Base-by-base conservation (phyloP, 768 basidiomycete genomes). In the Hirschioporus abietinus region DNA sequence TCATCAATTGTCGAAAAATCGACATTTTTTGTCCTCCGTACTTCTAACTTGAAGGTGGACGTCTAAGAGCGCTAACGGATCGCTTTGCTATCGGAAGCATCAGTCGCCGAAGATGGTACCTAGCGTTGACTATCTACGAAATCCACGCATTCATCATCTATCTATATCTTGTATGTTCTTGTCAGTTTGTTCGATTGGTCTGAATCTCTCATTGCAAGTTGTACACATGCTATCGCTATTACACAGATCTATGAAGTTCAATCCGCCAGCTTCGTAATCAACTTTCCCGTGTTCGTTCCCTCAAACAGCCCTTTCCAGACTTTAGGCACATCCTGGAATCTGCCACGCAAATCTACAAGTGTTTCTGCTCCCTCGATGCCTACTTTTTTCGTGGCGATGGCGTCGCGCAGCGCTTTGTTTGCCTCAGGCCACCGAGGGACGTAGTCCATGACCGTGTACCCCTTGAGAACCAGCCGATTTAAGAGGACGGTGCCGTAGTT, bases 361-460 rank as follows among this genome's bases (percentile, higher is more conserved):
- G 42, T 52, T 20, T 52, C 42, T 15, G 42, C 76, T 1, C 92
- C 92, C 63, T 91, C 80, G 0, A 94, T 84, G 52, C 92, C 89
- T 66, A 96, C 76, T 18, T 87, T 82, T 7, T 92, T 91, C 26
- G 86, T 85, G n/a, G 75, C 75, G n/a, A 95, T 78, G 67, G 84
- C 87, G 26, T 79, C 73, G 0, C 82, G 80, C 36, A 94, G 77
- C 69, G 88, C 86, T 59, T 77, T 75, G 35, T 84, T 77, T 0
- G 89, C 93, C 35, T 77, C 81, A 3, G 83, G 79, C 72, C 81
- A 95, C 65, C 86, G 81, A 0, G 80, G 67, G 0, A 73, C 80
- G 74, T 95, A 95, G 77, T 98, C 94, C 67, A 93, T 82, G 88
- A 93, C 84, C 71, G 95, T 80, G 78, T 94, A 97, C 9, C 96